Base-by-base conservation (phyloP, 1,284 basidiomycete species). In the Jaminaea rosea region DNA sequence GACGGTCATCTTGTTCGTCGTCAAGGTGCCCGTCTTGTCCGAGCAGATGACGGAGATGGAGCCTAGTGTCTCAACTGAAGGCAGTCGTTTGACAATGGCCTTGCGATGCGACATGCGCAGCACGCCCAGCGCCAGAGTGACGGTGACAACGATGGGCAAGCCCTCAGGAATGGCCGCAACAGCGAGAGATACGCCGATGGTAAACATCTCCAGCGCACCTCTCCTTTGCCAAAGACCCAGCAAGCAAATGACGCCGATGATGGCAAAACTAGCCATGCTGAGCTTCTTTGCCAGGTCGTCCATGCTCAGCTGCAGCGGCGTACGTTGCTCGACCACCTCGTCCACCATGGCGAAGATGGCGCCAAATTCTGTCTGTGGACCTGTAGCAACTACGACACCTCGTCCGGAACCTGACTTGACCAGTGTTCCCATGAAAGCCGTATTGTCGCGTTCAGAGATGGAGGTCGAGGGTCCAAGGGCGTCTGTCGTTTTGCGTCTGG, bases 301-400 rank as follows among this genome's bases (percentile, higher is more conserved):
- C 93, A 98, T 97, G 69, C 82, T 88, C 17, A 88, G 77, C 73
- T 98, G 93, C 27, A 98, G 78, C 0, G 91, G 93, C 3, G 93
- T 97, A 42, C 90, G 83, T 69, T 86, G 86, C 75, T 96, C 92
- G 59, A 91, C 87, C 37, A 94, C 86, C 69, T 94, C 88, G 75
- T 97, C 90, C 86, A 97, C 92, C 90, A 97, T 94, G 19, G 84
- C 83, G 74, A 98, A 97, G 61, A 98, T 89, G 54, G 92, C 84
- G 17, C 93, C 93, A 74, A 97, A 94, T 72, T 98, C 93, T 1
- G 90, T 93, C 55, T 85, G 81, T 4, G 81, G 79, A 2, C 93
- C 93, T 0, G 86, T 97, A 2, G 87, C 89, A 56, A 97, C 85
- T 1, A 94, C 89, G 34, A 97, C 79, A 2, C 92, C 93, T 29